These are phyloP conservation scores for Aspergillus hancockii DNA, from an alignment of 495 filamentous ascomycete genomes.

Conservation along the genomic window DNA sequence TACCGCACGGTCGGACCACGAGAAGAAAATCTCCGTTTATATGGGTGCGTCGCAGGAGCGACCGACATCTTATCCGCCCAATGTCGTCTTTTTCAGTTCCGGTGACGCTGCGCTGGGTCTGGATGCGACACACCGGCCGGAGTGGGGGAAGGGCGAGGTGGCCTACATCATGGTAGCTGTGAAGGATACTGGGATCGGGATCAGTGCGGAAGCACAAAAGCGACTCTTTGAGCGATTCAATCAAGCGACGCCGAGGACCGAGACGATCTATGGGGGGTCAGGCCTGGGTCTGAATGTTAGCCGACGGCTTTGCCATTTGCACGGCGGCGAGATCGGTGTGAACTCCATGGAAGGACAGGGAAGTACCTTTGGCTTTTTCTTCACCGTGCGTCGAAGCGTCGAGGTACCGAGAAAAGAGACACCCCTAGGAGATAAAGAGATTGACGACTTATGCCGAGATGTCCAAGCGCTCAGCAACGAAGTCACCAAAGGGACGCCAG, in stretches of 20 bases:
- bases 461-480: conserved; percentile 25
- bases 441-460: conserved; percentile 23
- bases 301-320: conserved; percentile 72
- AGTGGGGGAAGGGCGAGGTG: conserved; percentile 70
- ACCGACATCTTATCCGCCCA: conserved; percentile 46
- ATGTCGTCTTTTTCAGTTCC: conserved; percentile 55
- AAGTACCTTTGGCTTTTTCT: conserved; percentile 85
- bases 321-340: conserved; percentile 84
- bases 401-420: conserved; percentile 31
- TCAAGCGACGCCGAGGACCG: conserved; percentile 75
- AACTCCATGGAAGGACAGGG: conserved; percentile 68
- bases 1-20: conserved; percentile 52
- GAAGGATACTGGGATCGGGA: conserved; percentile 74
- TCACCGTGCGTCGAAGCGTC: conserved; percentile 54
- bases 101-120: conserved; percentile 33
- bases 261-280: conserved; percentile 79
- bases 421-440: conserved; percentile 11
- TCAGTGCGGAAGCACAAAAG: conserved; percentile 71
- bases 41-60: conserved; percentile 63
- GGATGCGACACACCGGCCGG: conserved; percentile 50
- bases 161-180: conserved; percentile 74
- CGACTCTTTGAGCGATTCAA: conserved; percentile 80
- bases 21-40: conserved; percentile 66
- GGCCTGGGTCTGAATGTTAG: conserved; percentile 85
- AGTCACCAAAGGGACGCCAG: conserved; percentile 12